A percentile compares a stretch with the other conserved stretches of the same genome.
Conservation (phyloP, 768 basidiomycete species). For the Sarcodon sp. region DNA sequence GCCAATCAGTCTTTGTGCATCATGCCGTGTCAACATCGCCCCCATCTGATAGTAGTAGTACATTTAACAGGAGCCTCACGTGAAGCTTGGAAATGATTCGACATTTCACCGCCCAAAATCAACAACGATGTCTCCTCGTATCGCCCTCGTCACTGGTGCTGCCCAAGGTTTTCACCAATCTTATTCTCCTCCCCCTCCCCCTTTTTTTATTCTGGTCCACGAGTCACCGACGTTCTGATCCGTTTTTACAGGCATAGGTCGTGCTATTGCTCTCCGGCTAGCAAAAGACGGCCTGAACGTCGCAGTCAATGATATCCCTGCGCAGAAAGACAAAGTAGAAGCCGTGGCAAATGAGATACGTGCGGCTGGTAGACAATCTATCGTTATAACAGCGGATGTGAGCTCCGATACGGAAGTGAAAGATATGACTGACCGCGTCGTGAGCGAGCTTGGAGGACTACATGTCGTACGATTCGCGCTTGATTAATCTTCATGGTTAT, state of each 20-base stretch:
- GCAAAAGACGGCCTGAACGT: conserved; percentile 21
- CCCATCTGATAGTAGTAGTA: too few relatives aligned
- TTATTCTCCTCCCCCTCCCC: too few relatives aligned
- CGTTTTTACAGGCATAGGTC: conserved; percentile 11
- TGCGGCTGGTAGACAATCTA: conserved; percentile 9
- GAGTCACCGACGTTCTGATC: too few relatives aligned
- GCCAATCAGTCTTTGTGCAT: too few relatives aligned
- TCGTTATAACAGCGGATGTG: conserved; percentile 15
- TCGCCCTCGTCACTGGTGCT: conserved; percentile 18
- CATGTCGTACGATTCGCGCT: conserved; percentile 2
- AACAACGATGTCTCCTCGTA: not conserved
- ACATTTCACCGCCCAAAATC: too few relatives aligned
- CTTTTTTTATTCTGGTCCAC: too few relatives aligned
- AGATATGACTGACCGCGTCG: conserved; percentile 14
- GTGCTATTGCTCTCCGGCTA: conserved; percentile 16
- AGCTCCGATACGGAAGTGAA: conserved; percentile 16
- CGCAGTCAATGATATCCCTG: conserved; percentile 16
- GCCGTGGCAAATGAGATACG: conserved; percentile 13
- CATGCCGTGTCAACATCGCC: too few relatives aligned
- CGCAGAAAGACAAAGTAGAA: conserved; percentile 8
- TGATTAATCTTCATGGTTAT: not conserved
- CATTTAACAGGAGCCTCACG: too few relatives aligned
- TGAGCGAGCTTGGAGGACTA: conserved; percentile 10
- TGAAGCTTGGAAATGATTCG: too few relatives aligned
- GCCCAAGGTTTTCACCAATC: conserved; percentile 14